Evolutionary conservation across 352 stramenopile species (phyloP).

Genomic region (Phytophthora tubulina): DNA sequence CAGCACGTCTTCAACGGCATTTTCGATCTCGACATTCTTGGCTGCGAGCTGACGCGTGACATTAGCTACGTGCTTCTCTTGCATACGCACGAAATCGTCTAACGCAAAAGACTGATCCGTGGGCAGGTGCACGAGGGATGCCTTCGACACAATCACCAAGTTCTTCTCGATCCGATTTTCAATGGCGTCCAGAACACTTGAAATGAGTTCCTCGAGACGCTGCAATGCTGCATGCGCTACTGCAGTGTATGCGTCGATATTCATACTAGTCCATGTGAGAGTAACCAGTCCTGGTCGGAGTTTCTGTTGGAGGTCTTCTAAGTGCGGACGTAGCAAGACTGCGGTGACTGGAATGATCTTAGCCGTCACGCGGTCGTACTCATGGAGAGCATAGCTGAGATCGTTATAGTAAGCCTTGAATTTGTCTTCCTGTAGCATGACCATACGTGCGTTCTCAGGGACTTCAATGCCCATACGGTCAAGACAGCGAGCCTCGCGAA

Average conservation of each 20-base stretch:
- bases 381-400: constrained; percentile 78
- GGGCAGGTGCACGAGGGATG: constrained; percentile 79
- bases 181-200: constrained; percentile 83
- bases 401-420: constrained; percentile 91
- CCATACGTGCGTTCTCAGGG: constrained; percentile 83
- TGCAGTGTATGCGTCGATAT: constrained; percentile 86
- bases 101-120: constrained; percentile 88
- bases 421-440: constrained; percentile 89
- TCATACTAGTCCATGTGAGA: constrained; percentile 92
- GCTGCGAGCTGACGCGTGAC: constrained; percentile 70
- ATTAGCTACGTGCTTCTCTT: constrained; percentile 77
- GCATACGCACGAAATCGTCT: constrained; percentile 87
- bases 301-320: constrained; percentile 82
- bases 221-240: constrained; percentile 72
- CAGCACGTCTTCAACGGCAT: constrained; percentile 86
- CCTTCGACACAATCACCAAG: constrained; percentile 82
- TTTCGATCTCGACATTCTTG: constrained; percentile 90
- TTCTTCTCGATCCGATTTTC: constrained; percentile 90
- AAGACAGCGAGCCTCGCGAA: constrained; percentile 87
- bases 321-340: constrained; percentile 66
- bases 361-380: constrained; percentile 81
- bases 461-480: constrained; percentile 87
- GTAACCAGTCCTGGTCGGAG: constrained; percentile 84
- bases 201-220: constrained; percentile 85
- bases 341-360: constrained; percentile 81